Conservation (phyloP, 768 basidiomycete genomes). For the Leucosporidium creatinivorum region DNA sequence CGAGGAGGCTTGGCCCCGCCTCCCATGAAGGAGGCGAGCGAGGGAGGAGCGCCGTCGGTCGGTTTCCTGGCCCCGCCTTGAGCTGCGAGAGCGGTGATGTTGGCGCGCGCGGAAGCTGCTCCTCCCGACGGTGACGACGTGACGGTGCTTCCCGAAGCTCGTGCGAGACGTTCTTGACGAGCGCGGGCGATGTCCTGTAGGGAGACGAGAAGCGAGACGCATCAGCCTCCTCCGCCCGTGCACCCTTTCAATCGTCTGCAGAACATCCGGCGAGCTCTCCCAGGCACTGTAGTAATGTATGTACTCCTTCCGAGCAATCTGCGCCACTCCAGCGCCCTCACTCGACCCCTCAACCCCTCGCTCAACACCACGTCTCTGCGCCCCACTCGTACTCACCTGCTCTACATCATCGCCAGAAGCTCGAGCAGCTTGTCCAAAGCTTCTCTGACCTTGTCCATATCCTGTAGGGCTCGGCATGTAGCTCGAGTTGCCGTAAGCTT, state of each 20-base stretch:
- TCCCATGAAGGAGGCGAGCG: conserved; percentile 31
- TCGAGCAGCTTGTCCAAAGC: not conserved
- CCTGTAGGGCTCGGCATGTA: no score
- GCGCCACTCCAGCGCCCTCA: no score
- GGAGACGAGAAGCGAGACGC: not conserved
- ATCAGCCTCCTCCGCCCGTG: not conserved
- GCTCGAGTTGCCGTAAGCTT: not conserved
- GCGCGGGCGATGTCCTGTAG: not conserved
- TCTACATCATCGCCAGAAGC: not conserved
- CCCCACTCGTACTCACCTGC: not conserved
- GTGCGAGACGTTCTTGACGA: not conserved
- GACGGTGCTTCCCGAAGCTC: not conserved
- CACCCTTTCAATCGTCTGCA: not conserved
- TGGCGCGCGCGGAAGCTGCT: conserved; percentile 16
- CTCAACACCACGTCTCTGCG: not conserved
- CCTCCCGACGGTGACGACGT: conserved; percentile 9
- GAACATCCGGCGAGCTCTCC: no score
- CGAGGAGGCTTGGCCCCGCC: conserved; percentile 2
- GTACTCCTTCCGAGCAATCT: no score
- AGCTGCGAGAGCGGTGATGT: conserved; percentile 24
- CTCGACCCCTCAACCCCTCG: not conserved
- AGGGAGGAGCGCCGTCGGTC: not conserved
- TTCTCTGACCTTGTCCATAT: no score
- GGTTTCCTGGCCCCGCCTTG: not conserved
- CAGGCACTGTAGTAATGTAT: no score